Evolutionary conservation across 2,329 filamentous ascomycete genomes (phyloP).

Genomic region (Trichophyton benhamiae): DNA sequence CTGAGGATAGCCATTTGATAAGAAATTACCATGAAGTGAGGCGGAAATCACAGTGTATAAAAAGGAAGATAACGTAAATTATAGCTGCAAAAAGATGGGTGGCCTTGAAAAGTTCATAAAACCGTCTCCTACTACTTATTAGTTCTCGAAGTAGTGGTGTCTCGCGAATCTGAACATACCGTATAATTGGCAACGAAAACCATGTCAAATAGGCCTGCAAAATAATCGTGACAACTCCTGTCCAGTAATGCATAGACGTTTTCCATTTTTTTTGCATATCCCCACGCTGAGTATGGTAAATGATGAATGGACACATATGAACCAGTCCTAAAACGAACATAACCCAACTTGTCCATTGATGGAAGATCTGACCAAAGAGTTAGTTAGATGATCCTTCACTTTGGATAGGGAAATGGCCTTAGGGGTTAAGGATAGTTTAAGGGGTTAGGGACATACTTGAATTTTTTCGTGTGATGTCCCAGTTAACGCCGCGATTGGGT

Average conservation of each 20-base stretch:
- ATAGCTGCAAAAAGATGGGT: conserved; percentile 43
- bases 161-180: conserved; percentile 12
- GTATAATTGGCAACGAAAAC: conserved; percentile 19
- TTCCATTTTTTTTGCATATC: conserved; percentile 37
- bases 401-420: too few species aligned
- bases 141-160: neutral
- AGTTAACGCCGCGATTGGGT: conserved; percentile 36
- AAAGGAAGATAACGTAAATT: conserved; percentile 48
- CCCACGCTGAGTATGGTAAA: conserved; percentile 35
- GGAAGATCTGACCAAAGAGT: conserved; percentile 33
- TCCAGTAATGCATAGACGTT: conserved; percentile 40
- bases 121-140: conserved; percentile 33
- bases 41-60: conserved; percentile 47
- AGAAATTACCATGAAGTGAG: conserved; percentile 40
- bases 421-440: too few species aligned
- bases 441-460: conserved; percentile 5
- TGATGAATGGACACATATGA: conserved; percentile 48
- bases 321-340: conserved; percentile 44
- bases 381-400: neutral
- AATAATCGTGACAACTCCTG: conserved; percentile 43
- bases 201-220: conserved; percentile 45
- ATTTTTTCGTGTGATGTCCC: conserved; percentile 46
- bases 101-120: conserved; percentile 51
- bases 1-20: too few species aligned
- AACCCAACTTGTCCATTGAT: conserved; percentile 41